A percentile compares a stretch with the other conserved stretches of the same genome.
phyloP scores from a whole-genome alignment of 192 early-diverging fungal species.

The Podochytrium sp. region DNA sequence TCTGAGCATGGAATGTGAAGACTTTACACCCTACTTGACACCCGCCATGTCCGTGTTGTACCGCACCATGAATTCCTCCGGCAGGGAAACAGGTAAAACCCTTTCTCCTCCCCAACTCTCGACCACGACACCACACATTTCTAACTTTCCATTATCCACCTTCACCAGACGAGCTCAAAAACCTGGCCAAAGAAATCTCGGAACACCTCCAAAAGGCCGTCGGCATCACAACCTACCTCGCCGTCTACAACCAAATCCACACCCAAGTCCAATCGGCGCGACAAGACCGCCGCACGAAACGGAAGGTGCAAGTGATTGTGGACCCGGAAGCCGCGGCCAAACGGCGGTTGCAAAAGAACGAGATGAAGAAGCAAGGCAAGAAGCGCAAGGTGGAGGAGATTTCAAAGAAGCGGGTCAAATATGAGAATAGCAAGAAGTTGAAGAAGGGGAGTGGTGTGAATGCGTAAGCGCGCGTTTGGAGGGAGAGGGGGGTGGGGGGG shows the following conservation, averaged over 20 bases:
- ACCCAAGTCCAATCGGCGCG: conserved; percentile 5
- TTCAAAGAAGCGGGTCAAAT: conserved; percentile 13
- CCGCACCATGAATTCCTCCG: conserved; percentile 72
- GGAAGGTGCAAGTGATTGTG: conserved; percentile 57
- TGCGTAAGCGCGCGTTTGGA: not conserved
- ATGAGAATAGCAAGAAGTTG: not conserved
- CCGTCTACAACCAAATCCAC: conserved; percentile 9
- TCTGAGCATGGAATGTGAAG: conserved; percentile 58
- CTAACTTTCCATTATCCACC: conserved; percentile 61
- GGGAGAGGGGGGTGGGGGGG: no score
- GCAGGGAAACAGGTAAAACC: conserved; percentile 61
- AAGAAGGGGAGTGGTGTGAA: not conserved
- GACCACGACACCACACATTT: conserved; percentile 57
- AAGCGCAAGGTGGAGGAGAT: conserved; percentile 72
- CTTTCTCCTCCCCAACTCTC: not conserved
- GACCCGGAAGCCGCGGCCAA: conserved; percentile 77
- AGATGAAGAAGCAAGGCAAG: conserved; percentile 67
- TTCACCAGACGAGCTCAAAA: conserved; percentile 58
- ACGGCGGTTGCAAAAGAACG: conserved; percentile 73
- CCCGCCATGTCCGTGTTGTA: conserved; percentile 80
- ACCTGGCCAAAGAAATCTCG: conserved; percentile 51
- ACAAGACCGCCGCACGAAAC: conserved; percentile 18
- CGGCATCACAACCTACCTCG: conserved; percentile 23
- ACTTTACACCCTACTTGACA: conserved; percentile 67
- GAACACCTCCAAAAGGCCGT: conserved; percentile 30